Evolutionary conservation across 805 yeast species (phyloP).

Genomic region (Tetrapisispora arboricola): DNA sequence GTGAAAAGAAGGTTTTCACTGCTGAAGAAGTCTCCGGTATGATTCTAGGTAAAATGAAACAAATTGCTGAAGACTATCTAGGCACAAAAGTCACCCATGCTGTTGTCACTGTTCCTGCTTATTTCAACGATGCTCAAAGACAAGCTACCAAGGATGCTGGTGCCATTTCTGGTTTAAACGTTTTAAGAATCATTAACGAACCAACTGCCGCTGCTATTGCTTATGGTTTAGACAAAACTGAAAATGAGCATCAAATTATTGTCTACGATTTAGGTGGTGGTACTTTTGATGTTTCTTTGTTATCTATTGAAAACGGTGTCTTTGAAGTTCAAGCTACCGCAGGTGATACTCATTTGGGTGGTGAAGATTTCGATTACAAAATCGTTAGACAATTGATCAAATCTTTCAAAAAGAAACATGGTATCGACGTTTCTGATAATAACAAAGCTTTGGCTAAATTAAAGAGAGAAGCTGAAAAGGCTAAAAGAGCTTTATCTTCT

Average conservation of each 20-base stretch:
- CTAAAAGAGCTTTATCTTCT: conserved; percentile 90
- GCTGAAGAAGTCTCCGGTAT: conserved; percentile 92
- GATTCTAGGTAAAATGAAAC: conserved; percentile 86
- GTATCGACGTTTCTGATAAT: conserved; percentile 71
- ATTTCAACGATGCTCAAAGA: conserved; percentile 88
- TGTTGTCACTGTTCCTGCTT: conserved; percentile 88
- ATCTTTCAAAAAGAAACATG: conserved; percentile 86
- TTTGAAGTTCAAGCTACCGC: conserved; percentile 90
- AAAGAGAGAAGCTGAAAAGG: conserved; percentile 97
- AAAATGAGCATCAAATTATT: conserved; percentile 78
- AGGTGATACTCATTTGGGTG: conserved; percentile 96
- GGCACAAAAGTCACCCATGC: conserved; percentile 82
- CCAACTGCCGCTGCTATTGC: conserved; percentile 98
- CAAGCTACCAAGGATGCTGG: conserved; percentile 85
- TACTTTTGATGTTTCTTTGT: conserved; percentile 85
- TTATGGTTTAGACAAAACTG: conserved; percentile 79
- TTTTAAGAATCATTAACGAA: conserved; percentile 82
- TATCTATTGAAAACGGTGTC: conserved; percentile 83
- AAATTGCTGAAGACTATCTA: conserved; percentile 82
- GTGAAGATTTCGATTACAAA: conserved; percentile 90
- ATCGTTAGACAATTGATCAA: conserved; percentile 80
- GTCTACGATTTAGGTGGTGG: conserved; percentile 97
- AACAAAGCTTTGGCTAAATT: conserved; percentile 83
- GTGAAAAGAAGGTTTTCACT: conserved; percentile 67
- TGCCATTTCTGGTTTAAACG: conserved; percentile 81